Percentiles rank a stretch among this genome's conserved stretches.
These are phyloP conservation scores for Pythium apleroticum DNA, from an alignment of 352 stramenopile species.

Conservation along the genomic window DNA sequence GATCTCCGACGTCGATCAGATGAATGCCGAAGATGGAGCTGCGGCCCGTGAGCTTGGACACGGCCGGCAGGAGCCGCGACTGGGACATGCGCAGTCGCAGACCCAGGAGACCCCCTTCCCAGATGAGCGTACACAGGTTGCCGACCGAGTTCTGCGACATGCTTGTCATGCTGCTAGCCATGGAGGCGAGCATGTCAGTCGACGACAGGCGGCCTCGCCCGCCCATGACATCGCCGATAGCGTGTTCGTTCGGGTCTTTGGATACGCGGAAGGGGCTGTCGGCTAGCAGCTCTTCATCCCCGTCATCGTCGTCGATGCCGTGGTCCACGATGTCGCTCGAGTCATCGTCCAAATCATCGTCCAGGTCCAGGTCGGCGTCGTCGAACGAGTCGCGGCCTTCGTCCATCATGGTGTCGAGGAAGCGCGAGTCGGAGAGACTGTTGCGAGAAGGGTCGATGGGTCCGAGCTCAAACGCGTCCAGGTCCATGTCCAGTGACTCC, in stretches of 20 bases:
- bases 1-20: conserved; percentile 79
- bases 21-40: conserved; percentile 87
- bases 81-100: conserved; percentile 79
- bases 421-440: conserved; percentile 17
- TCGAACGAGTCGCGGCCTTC: conserved; percentile 60
- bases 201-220: conserved; percentile 73
- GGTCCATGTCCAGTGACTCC: conserved; percentile 83
- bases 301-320: conserved; percentile 40
- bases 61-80: conserved; percentile 72
- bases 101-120: conserved; percentile 79
- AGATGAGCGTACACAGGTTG: conserved; percentile 80
- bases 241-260: conserved; percentile 59
- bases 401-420: conserved; percentile 29
- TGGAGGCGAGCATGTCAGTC: conserved; percentile 67
- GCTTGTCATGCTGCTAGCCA: conserved; percentile 61
- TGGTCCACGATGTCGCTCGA: conserved; percentile 40
- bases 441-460: conserved; percentile 36
- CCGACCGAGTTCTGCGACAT: conserved; percentile 54
- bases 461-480: conserved; percentile 63
- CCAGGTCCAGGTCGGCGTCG: conserved; percentile 54
- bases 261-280: conserved; percentile 29
- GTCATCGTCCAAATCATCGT: conserved; percentile 44
- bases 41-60: conserved; percentile 84
- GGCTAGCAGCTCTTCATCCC: conserved; percentile 24
- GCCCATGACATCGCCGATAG: conserved; percentile 48